phyloP scores from a whole-genome alignment of 2,329 filamentous ascomycete genomes.

The Metarhizium sp. region DNA sequence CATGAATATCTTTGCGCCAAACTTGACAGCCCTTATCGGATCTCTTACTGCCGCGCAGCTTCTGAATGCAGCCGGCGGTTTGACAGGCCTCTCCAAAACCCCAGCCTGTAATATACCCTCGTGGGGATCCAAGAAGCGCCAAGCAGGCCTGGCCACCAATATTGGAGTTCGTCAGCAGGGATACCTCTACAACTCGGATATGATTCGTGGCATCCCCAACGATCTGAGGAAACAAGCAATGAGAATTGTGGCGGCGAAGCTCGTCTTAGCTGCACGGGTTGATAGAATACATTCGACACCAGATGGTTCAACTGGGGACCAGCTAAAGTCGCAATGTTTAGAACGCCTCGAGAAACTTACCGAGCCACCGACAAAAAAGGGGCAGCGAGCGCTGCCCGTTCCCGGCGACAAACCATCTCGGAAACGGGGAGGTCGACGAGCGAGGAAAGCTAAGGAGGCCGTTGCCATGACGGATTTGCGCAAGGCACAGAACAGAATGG shows the following conservation, averaged over 20 bases:
- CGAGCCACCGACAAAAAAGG: slow-evolving; percentile 83
- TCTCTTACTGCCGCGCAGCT: slow-evolving; percentile 90
- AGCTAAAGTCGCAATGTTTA: slow-evolving; percentile 72
- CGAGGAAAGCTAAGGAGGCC: slow-evolving; percentile 91
- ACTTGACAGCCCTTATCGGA: slow-evolving; percentile 81
- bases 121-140: slow-evolving; percentile 81
- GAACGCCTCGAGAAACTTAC: slow-evolving; percentile 87
- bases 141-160: slow-evolving; percentile 83
- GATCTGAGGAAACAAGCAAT: slow-evolving; percentile 90
- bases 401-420: slow-evolving; percentile 92
- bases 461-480: slow-evolving; percentile 93
- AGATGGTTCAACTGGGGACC: slow-evolving; percentile 74
- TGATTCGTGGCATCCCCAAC: slow-evolving; percentile 74
- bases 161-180: slow-evolving; percentile 85
- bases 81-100: slow-evolving; percentile 82
- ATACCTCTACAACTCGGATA: slow-evolving; percentile 83
- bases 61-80: slow-evolving; percentile 86
- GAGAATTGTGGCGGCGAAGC: slow-evolving; percentile 87
- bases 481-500: slow-evolving; percentile 93
- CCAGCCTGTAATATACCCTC: slow-evolving; percentile 89
- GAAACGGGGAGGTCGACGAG: slow-evolving; percentile 84
- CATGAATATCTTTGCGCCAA: slow-evolving; percentile 94
- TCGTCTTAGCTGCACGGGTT: slow-evolving; percentile 85
- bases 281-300: slow-evolving; percentile 76
- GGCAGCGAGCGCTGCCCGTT: slow-evolving; percentile 74